Evolutionary conservation across 257 asterid species (phyloP).

Genomic region (Solanum sitiens): DNA sequence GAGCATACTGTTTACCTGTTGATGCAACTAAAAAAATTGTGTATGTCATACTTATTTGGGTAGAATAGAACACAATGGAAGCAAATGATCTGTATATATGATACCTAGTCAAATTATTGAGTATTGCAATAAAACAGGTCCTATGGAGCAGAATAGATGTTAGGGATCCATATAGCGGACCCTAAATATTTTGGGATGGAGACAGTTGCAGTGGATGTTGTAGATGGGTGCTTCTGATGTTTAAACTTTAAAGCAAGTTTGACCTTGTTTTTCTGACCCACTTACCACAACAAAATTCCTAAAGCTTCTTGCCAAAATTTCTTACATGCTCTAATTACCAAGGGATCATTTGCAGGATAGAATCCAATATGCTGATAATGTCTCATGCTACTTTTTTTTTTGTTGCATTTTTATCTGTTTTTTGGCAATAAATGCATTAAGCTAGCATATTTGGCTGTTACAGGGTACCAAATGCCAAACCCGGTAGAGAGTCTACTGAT

Average conservation of each 20-base stretch:
- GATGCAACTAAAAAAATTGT: neutral
- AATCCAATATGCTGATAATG: neutral
- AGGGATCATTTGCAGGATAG: neutral
- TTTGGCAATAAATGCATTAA: neutral
- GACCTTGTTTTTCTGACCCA: neutral
- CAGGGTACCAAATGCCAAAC: conserved; percentile 96
- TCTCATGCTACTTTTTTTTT: neutral
- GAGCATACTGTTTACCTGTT: neutral
- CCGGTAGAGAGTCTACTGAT: conserved; percentile 87
- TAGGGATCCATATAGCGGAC: neutral
- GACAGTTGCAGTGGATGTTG: neutral
- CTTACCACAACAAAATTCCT: neutral
- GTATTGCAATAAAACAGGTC: neutral
- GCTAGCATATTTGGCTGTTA: neutral
- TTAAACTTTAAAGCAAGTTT: neutral
- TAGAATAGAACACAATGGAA: neutral
- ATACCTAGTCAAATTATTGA: neutral
- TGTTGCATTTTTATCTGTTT: neutral
- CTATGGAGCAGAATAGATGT: neutral
- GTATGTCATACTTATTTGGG: neutral
- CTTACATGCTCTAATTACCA: neutral
- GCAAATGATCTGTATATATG: neutral
- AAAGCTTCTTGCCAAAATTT: neutral
- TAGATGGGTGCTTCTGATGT: neutral
- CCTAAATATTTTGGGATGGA: neutral